These are phyloP conservation scores for Yamadazyma trypodendri DNA, from an alignment of 1,139 yeast species.

Conservation along the genomic window DNA sequence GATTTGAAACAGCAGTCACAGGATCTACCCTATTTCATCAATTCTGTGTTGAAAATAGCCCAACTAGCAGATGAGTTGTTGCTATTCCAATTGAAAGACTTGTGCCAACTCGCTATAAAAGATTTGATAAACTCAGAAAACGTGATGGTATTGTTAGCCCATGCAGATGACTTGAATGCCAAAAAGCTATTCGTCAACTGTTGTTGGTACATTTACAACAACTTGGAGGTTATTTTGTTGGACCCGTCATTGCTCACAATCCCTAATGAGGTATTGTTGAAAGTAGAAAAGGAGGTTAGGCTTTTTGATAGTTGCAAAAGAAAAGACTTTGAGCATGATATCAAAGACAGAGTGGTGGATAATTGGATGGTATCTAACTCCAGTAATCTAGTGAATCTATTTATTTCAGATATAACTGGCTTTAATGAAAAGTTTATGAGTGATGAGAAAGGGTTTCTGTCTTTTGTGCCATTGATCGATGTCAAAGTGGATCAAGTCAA, in stretches of 20 bases:
- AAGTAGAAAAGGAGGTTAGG: constrained; percentile 29
- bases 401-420: constrained; percentile 29
- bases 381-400: constrained; percentile 23
- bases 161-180: constrained; percentile 54
- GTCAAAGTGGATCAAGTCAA: constrained; percentile 22
- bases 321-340: constrained; percentile 10
- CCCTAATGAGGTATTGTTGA: constrained; percentile 25
- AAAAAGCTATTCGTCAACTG: constrained; percentile 57
- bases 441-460: constrained; percentile 35
- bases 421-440: constrained; percentile 55
- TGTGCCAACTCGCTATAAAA: constrained; percentile 61
- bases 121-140: constrained; percentile 63
- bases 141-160: constrained; percentile 54
- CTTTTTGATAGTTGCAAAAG: constrained; percentile 30
- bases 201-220: constrained; percentile 66
- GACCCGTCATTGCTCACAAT: constrained; percentile 39
- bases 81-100: constrained; percentile 55
- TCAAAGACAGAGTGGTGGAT: not conserved
- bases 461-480: constrained; percentile 53
- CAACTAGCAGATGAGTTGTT: constrained; percentile 65
- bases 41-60: constrained; percentile 56
- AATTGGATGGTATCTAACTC: constrained; percentile 26
- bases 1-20: constrained; percentile 21
- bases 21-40: constrained; percentile 44
- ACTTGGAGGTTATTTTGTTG: constrained; percentile 61